A percentile compares a stretch with the other conserved stretches of the same genome.
Conservation (phyloP, 1,284 basidiomycete species). For the Fomitopsis palustris region DNA sequence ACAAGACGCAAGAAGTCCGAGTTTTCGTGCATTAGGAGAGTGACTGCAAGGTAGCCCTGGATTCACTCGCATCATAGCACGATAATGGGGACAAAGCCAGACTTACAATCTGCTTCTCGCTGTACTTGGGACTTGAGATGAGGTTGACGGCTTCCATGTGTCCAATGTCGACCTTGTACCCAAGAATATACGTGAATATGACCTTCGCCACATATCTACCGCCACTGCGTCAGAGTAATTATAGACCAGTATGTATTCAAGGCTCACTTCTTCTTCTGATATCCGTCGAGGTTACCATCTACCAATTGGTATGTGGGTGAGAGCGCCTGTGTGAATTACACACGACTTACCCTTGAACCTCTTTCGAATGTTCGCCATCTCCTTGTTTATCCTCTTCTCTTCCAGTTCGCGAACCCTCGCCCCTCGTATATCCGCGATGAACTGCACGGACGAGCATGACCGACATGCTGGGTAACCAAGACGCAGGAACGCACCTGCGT, state of each 20-base stretch:
- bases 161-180: conserved; percentile 98
- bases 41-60: conserved; percentile 96
- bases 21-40: conserved; percentile 97
- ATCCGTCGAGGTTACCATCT: conserved; percentile 97
- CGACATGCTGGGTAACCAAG: background rate
- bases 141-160: conserved; percentile 99
- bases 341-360: conserved; percentile 85
- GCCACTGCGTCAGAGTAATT: conserved; percentile 12
- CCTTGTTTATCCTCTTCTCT: conserved; percentile 98
- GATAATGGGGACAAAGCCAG: background rate
- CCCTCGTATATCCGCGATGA: conserved; percentile 97
- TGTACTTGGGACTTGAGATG: conserved; percentile 94
- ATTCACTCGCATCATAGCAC: background rate
- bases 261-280: conserved; percentile 97
- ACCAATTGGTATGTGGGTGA: conserved; percentile 9
- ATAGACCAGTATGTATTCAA: conserved; percentile 4
- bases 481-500: conserved; percentile 64
- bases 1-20: conserved; percentile 94
- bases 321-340: background rate
- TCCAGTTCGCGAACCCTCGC: conserved; percentile 86
- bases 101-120: conserved; percentile 97
- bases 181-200: conserved; percentile 98
- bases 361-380: conserved; percentile 99
- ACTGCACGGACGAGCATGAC: conserved; percentile 45
- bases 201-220: conserved; percentile 91